Evolutionary conservation across 108 stramenopile genomes (phyloP).

Genomic region (Cyclotella distinguenda): DNA sequence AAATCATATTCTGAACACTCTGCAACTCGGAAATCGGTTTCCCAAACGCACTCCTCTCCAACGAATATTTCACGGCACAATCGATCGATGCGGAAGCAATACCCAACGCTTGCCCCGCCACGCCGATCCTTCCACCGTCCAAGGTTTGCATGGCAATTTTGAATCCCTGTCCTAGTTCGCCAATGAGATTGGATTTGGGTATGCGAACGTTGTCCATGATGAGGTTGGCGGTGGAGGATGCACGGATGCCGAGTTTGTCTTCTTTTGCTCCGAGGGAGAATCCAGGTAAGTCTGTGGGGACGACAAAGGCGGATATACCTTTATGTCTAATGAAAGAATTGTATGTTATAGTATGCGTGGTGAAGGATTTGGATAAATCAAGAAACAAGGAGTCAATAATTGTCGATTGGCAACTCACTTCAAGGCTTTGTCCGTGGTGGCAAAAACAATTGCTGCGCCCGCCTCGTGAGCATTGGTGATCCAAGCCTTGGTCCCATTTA

Average conservation of each 20-base stretch:
- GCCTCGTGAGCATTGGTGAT: constrained; percentile 97
- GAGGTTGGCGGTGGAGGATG: constrained; percentile 92
- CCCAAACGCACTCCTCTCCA: constrained; percentile 92
- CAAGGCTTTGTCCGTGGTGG: constrained; percentile 94
- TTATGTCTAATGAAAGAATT: constrained; percentile 73
- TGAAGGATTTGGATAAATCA: background rate
- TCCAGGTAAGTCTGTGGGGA: constrained; percentile 81
- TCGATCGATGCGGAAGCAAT: constrained; percentile 94
- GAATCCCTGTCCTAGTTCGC: constrained; percentile 89
- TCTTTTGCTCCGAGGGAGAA: constrained; percentile 96
- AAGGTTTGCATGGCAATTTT: constrained; percentile 97
- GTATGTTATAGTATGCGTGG: background rate
- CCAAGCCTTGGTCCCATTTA: constrained; percentile 99
- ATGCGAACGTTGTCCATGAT: constrained; percentile 93
- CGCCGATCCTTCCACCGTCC: constrained; percentile 96
- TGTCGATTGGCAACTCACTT: too few relatives aligned
- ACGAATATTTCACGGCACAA: constrained; percentile 93
- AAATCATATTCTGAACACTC: constrained; percentile 92
- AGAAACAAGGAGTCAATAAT: too few relatives aligned
- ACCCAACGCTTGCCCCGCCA: constrained; percentile 93
- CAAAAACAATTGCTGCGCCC: constrained; percentile 91
- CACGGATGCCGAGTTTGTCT: constrained; percentile 97
- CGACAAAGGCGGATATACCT: constrained; percentile 90
- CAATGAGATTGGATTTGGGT: constrained; percentile 78
- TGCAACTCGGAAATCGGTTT: constrained; percentile 93